Base-by-base conservation (phyloP, 2,329 filamentous ascomycete species). In the Penicillium vulpinum region DNA sequence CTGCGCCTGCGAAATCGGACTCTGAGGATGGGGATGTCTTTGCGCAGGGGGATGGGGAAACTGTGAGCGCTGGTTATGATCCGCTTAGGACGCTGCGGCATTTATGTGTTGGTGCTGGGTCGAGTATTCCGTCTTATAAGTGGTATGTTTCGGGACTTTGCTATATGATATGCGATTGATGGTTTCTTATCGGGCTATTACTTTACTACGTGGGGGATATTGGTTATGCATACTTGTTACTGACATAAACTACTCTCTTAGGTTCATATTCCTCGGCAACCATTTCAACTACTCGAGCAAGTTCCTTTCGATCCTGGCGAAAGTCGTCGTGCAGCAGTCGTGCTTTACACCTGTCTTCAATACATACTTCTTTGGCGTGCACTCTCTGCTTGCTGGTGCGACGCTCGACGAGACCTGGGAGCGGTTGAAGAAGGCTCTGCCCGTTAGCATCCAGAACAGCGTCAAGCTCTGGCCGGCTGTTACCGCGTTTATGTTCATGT, bases 391-490 rank as follows among this genome's bases (percentile, higher is more conserved):
- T 2, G 83, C 86, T 0, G 92, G 91, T 36, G 87, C 88, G 28
- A 82, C 80, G 0, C 69, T 86, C 1, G 70, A 77, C 7, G 88
- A 90, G 54, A 84, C 88, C 1, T 83, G 84, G 73, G 85, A 90
- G 66, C 86, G 90, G 51, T 81, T 97, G 57, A 83, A 83, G 63
- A 81, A 86, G 57, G 92, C 92, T 0, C 88, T 96, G 0, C 91
- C 92, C 0, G 81, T 83, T 24, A 92, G 88, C 69, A 85, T 90
- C 69, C 73, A 85, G 69, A 96, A 94, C 72, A 90, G 88, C 58
- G 86, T 87, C 72, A 96, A 95, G 77, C 75, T 97, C 24, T 97
- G 92, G 92, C 93, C 92, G 0, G 85, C 86, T 0, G 88, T 96
- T 16, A 95, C 89, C 15, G 91, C 91, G 0, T 88, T 97, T 70